phyloP scores from a whole-genome alignment of 495 filamentous ascomycete species.

The Xylaria flabelliformis region DNA sequence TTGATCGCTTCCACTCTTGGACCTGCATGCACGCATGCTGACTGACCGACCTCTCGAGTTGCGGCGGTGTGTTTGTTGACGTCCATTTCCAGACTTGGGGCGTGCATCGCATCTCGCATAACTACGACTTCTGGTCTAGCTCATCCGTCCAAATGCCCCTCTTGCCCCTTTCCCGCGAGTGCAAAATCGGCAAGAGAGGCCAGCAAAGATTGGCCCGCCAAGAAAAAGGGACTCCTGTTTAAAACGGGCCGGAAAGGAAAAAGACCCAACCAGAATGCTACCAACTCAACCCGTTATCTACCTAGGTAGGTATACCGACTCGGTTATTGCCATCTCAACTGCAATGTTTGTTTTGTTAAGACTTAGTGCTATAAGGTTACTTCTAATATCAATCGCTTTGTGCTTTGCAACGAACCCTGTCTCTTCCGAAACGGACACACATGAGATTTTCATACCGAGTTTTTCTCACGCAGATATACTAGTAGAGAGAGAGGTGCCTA shows the following conservation, averaged over 20 bases:
- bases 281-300: not conserved
- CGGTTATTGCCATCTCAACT: not conserved
- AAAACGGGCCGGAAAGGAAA: constrained; percentile 1
- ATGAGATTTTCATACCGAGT: not conserved
- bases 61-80: constrained; percentile 26
- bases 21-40: constrained; percentile 8
- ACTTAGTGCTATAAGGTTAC: constrained; percentile 10
- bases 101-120: constrained; percentile 13
- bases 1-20: not conserved
- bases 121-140: not conserved
- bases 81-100: constrained; percentile 11
- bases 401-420: not conserved
- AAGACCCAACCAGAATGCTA: not conserved
- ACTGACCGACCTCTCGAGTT: constrained; percentile 13
- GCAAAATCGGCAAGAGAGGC: not conserved
- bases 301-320: too few relatives aligned
- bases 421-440: not conserved
- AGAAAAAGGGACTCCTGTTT: not conserved
- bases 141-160: not conserved
- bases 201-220: constrained; percentile 5
- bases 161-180: constrained; percentile 18
- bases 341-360: constrained; percentile 20
- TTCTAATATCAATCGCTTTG: constrained; percentile 4
- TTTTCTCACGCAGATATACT: not conserved
- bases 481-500: not conserved